Evolutionary conservation across 1,284 basidiomycete species (phyloP).

Genomic region (Psilocybe mexicana): DNA sequence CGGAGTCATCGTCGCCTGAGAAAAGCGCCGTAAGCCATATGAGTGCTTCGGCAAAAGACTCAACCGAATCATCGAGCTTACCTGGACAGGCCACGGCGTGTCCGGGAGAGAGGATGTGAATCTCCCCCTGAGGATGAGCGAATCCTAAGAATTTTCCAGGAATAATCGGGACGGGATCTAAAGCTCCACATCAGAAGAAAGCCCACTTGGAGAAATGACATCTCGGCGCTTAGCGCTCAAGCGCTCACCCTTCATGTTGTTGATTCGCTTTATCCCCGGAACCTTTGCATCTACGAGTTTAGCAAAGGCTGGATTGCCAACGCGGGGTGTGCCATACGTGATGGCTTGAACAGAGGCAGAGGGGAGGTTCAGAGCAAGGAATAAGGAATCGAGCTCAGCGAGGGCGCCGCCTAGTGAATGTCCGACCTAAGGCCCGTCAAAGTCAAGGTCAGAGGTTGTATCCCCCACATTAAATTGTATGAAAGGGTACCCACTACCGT

Average conservation of each 20-base stretch:
- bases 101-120: slow-evolving; percentile 38
- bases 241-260: slow-evolving; percentile 37
- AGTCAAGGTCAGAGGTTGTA: too few relatives aligned
- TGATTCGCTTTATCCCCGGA: slow-evolving; percentile 44
- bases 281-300: slow-evolving; percentile 41
- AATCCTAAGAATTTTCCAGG: slow-evolving; percentile 45
- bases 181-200: neutral
- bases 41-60: neutral
- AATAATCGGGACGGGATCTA: slow-evolving; percentile 47
- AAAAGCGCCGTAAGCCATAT: neutral
- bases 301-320: slow-evolving; percentile 41
- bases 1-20: slow-evolving; percentile 44
- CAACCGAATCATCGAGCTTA: slow-evolving; percentile 10
- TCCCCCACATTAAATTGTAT: too few relatives aligned
- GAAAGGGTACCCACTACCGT: slow-evolving; percentile 32
- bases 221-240: neutral
- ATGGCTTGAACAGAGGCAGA: slow-evolving; percentile 40
- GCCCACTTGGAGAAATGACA: neutral
- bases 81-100: slow-evolving; percentile 43
- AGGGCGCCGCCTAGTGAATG: slow-evolving; percentile 61
- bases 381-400: slow-evolving; percentile 52
- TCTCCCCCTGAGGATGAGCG: slow-evolving; percentile 42
- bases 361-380: slow-evolving; percentile 47
- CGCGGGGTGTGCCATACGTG: slow-evolving; percentile 53
- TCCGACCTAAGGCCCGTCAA: slow-evolving; percentile 39